Evolutionary conservation across 805 yeast genomes (phyloP).

Genomic region (Teunomyces pallodes): DNA sequence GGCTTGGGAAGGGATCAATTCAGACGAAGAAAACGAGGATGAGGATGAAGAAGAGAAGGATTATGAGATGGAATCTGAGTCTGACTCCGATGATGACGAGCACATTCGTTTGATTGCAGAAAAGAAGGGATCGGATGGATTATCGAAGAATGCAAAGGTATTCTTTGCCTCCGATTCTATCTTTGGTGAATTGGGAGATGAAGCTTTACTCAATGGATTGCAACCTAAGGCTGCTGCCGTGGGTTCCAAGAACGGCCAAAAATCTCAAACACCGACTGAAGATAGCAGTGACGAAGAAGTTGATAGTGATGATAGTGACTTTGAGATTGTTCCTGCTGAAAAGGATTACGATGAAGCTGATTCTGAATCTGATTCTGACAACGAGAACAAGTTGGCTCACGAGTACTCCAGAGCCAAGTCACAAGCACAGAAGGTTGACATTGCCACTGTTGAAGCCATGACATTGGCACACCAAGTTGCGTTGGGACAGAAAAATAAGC

Average conservation of each 20-base stretch:
- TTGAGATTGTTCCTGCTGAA: slow-evolving; percentile 40
- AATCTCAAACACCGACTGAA: neutral
- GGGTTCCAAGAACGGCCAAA: slow-evolving; percentile 5
- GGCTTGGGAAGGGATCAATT: slow-evolving; percentile 71
- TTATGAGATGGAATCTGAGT: slow-evolving; percentile 43
- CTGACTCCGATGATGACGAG: slow-evolving; percentile 69
- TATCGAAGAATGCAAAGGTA: slow-evolving; percentile 34
- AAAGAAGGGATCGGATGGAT: slow-evolving; percentile 29
- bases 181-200: slow-evolving; percentile 43
- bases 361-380: slow-evolving; percentile 46
- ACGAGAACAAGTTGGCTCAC: slow-evolving; percentile 42
- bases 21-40: slow-evolving; percentile 40
- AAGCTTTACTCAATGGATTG: slow-evolving; percentile 47
- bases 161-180: slow-evolving; percentile 42
- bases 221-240: slow-evolving; percentile 16
- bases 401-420: slow-evolving; percentile 38
- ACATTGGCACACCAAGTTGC: slow-evolving; percentile 96
- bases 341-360: slow-evolving; percentile 17
- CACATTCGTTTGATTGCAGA: slow-evolving; percentile 60
- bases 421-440: slow-evolving; percentile 67
- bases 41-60: slow-evolving; percentile 41
- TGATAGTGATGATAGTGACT: slow-evolving; percentile 36
- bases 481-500: slow-evolving; percentile 77
- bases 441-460: slow-evolving; percentile 96
- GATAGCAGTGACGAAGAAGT: slow-evolving; percentile 41